A percentile compares a stretch with the other conserved stretches of the same genome.
phyloP scores from a whole-genome alignment of 2,329 filamentous ascomycete species.

The Penicillium sp. region DNA sequence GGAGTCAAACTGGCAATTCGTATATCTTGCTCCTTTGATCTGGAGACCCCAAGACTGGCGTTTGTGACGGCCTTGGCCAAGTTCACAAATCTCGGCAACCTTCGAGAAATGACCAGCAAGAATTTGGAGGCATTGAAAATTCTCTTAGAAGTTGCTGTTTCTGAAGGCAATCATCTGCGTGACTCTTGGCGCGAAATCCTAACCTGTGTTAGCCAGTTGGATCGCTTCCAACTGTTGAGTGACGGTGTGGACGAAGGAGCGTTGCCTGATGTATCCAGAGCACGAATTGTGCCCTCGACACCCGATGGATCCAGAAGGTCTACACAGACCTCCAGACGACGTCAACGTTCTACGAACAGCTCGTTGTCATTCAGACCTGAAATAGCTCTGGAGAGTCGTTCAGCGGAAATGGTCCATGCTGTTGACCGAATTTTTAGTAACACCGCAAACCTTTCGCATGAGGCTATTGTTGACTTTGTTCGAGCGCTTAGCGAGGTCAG shows the following conservation, averaged over 20 bases:
- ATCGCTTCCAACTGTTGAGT: conserved; percentile 90
- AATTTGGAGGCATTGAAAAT: conserved; percentile 93
- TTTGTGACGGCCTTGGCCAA: conserved; percentile 92
- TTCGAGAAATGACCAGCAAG: conserved; percentile 92
- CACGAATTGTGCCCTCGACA: conserved; percentile 63
- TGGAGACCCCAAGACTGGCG: conserved; percentile 88
- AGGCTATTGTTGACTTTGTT: conserved; percentile 94
- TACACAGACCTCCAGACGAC: conserved; percentile 53
- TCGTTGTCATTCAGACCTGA: conserved; percentile 64
- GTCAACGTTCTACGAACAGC: conserved; percentile 44
- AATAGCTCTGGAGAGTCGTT: conserved; percentile 86
- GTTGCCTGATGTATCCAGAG: conserved; percentile 86
- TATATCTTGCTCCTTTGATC: conserved; percentile 87
- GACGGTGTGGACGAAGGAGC: conserved; percentile 90
- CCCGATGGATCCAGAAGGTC: conserved; percentile 61
- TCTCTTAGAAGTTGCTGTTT: conserved; percentile 84
- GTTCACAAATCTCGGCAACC: conserved; percentile 92
- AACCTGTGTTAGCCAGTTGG: conserved; percentile 91
- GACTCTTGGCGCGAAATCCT: conserved; percentile 94
- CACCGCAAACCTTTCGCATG: conserved; percentile 85
- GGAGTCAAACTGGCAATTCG: conserved; percentile 91
- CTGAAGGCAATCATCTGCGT: conserved; percentile 83
- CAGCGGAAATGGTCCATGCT: conserved; percentile 85
- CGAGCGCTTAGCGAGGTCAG: conserved; percentile 89
- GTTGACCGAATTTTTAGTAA: conserved; percentile 97